A percentile compares a stretch with the other conserved stretches of the same genome.
Conservation (phyloP, 192 early-diverging fungal species). For the Gaertneriomyces sp. region DNA sequence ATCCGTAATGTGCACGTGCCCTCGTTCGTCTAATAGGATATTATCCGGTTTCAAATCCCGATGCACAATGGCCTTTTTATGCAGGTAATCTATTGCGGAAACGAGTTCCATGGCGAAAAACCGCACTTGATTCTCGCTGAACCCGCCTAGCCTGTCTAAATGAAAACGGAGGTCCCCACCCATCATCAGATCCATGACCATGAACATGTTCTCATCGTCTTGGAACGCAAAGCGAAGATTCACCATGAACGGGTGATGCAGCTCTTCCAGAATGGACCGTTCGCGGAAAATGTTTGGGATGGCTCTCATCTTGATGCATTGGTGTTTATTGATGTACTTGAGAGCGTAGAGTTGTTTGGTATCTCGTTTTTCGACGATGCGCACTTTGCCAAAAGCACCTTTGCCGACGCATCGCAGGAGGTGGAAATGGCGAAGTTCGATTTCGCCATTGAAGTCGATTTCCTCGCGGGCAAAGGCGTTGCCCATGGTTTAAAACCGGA, state of each 20-base stretch:
- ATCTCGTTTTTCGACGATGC: constrained; percentile 88
- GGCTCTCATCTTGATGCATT: constrained; percentile 80
- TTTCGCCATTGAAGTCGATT: constrained; percentile 30
- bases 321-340: constrained; percentile 95
- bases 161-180: constrained; percentile 61
- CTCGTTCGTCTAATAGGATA: constrained; percentile 43
- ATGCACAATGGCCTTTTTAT: constrained; percentile 45
- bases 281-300: constrained; percentile 89
- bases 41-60: constrained; percentile 48
- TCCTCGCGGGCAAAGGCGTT: constrained; percentile 15
- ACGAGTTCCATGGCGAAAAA: constrained; percentile 47
- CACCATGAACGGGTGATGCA: constrained; percentile 82
- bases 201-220: constrained; percentile 62
- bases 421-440: constrained; percentile 84
- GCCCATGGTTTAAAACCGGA: constrained; percentile 12
- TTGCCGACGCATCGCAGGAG: constrained; percentile 86
- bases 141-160: constrained; percentile 35
- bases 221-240: constrained; percentile 62
- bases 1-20: constrained; percentile 53
- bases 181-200: constrained; percentile 58
- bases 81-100: constrained; percentile 42
- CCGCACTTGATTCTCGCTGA: constrained; percentile 41
- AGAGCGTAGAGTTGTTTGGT: constrained; percentile 81
- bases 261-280: constrained; percentile 79
- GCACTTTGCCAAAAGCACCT: constrained; percentile 94